Conservation (phyloP, 345 rosid species). For the sweet orange (Citrus sinensis) region DNA sequence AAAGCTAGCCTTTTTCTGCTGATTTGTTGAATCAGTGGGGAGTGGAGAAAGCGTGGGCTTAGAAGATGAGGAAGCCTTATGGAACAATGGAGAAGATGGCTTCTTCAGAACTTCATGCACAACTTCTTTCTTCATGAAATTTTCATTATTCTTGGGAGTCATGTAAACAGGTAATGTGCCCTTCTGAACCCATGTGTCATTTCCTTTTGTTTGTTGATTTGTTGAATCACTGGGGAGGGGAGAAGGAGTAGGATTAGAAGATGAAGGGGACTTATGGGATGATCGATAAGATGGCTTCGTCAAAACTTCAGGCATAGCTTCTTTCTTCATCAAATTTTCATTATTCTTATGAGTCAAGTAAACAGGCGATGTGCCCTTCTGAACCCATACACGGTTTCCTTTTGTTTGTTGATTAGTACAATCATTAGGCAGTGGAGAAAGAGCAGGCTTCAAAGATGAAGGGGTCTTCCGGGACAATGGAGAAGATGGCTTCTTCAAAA, state of each 20-base stretch:
- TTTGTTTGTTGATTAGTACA: not conserved
- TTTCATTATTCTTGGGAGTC: constrained; percentile 18
- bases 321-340: not conserved
- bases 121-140: too few relatives aligned
- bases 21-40: not conserved
- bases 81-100: not conserved
- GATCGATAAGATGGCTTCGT: not conserved
- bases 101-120: too few relatives aligned
- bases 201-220: not conserved
- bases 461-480: not conserved
- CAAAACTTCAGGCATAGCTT: too few relatives aligned
- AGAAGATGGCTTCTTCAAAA: not conserved
- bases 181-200: constrained; percentile 3
- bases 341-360: constrained; percentile 19
- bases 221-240: not conserved
- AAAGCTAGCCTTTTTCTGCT: not conserved
- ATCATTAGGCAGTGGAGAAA: not conserved
- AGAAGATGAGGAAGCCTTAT: not conserved
- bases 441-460: constrained; percentile 11
- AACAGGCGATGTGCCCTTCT: constrained; percentile 8
- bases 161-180: constrained; percentile 11
- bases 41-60: constrained; percentile 9
- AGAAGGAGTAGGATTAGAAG: constrained; percentile 12
- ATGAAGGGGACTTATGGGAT: not conserved
- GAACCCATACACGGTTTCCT: not conserved